Conservation (phyloP, 2,329 filamentous ascomycete genomes). For the Davidsoniella australis region DNA sequence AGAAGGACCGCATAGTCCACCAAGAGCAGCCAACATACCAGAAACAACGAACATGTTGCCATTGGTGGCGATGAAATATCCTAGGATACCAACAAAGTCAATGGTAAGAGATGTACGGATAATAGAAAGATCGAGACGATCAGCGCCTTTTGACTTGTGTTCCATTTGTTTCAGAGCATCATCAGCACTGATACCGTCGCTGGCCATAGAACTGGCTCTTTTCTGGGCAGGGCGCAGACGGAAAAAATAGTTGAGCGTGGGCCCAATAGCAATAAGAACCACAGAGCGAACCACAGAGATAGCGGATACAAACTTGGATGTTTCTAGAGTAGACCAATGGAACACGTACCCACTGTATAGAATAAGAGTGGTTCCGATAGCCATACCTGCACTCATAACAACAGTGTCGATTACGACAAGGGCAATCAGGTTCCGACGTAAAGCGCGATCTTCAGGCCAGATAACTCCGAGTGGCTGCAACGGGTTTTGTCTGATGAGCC, state of each 20-base stretch:
- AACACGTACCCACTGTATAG: slow-evolving; percentile 72
- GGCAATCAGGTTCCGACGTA: slow-evolving; percentile 68
- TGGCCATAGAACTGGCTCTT: slow-evolving; percentile 22
- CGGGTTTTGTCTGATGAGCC: slow-evolving; percentile 39
- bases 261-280: slow-evolving; percentile 58
- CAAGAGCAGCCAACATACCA: slow-evolving; percentile 57
- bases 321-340: slow-evolving; percentile 65
- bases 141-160: slow-evolving; percentile 44
- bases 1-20: slow-evolving; percentile 72
- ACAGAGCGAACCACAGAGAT: slow-evolving; percentile 62
- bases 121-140: slow-evolving; percentile 58
- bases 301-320: slow-evolving; percentile 64
- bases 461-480: slow-evolving; percentile 54
- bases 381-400: slow-evolving; percentile 67
- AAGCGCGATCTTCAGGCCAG: slow-evolving; percentile 25
- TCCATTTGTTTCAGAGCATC: slow-evolving; percentile 10
- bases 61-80: slow-evolving; percentile 51
- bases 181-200: background rate
- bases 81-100: slow-evolving; percentile 58
- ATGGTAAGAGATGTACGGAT: slow-evolving; percentile 60
- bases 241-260: slow-evolving; percentile 58
- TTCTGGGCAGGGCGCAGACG: slow-evolving; percentile 31
- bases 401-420: slow-evolving; percentile 68
- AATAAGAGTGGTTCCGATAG: slow-evolving; percentile 59
- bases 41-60: slow-evolving; percentile 50